A percentile compares a stretch with the other conserved stretches of the same genome.
Evolutionary conservation across 2,329 filamentous ascomycete species (phyloP).

Genomic region (Aspergillus brunneoviolaceus): DNA sequence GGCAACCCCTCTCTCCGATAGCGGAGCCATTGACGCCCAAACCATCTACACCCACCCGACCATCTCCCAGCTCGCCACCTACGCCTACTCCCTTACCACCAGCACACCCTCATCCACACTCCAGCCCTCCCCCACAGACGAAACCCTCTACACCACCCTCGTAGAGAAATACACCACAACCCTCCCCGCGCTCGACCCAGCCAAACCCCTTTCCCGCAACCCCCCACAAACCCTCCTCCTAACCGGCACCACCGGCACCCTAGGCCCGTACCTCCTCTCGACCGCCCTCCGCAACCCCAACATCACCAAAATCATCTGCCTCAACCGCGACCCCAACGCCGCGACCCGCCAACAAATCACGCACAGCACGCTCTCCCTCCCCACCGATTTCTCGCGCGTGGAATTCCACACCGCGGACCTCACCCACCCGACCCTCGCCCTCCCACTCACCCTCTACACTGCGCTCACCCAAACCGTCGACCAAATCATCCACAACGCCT

Average conservation of each 20-base stretch:
- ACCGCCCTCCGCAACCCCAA: background rate
- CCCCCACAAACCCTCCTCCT: conserved; percentile 3
- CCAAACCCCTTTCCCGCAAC: background rate
- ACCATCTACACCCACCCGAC: conserved; percentile 6
- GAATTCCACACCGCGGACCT: conserved; percentile 28
- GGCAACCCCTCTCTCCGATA: background rate
- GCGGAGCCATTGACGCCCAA: background rate
- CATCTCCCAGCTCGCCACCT: background rate
- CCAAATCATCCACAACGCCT: conserved; percentile 32
- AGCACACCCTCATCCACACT: background rate
- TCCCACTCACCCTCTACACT: conserved; percentile 14
- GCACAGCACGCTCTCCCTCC: background rate
- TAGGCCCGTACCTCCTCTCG: conserved; percentile 9
- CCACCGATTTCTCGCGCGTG: conserved; percentile 17
- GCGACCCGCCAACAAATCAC: background rate
- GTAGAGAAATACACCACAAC: conserved; percentile 9
- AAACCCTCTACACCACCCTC: background rate
- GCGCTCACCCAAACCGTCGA: conserved; percentile 16
- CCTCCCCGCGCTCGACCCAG: background rate
- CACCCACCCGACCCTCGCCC: conserved; percentile 19
- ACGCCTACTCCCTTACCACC: background rate
- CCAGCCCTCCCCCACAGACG: background rate
- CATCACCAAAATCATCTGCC: conserved; percentile 3
- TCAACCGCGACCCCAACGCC: conserved; percentile 11
- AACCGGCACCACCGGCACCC: conserved; percentile 9